Evolutionary conservation across 352 stramenopile genomes (phyloP), one percentile per base, ranked within the genome.

Genomic region (Lagenidium sp.): DNA sequence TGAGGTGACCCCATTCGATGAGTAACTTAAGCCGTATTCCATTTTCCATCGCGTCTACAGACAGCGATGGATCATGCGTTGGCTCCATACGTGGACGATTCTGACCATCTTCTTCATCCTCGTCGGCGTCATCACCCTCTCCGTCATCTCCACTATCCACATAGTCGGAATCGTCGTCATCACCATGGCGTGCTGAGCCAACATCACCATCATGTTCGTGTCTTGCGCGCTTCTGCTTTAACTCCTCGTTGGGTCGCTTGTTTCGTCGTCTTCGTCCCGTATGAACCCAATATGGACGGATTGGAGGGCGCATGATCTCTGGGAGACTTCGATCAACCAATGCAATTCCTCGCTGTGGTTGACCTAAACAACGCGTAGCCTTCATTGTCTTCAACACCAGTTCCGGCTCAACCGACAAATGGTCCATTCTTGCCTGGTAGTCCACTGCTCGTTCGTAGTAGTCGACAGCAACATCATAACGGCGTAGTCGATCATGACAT

Each of bases 21-120:
- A 93, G 36, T 19, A 93, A 48, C 39, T 85, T 87, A 36, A 93
- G 44, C 2, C 80, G 75, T 34, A 93, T 76, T 11, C 62, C 67
- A 44, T 93, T 93, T 31, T 93, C 80, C 80, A 93, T 93, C 1
- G 80, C 80, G 60, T 93, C 70, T 1, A 84, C 69, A 13, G 75
- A 89, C 23, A 93, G 50, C 3, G 71, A 87, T 22, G 75, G 73
- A 32, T 93, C 80, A 32, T 84, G 66, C 10, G 68, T 44, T 16
- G 70, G 66, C 36, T 78, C 60, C 76, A 85, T 84, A 12, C 66
- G 58, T 23, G 63, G 63, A 39, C 63, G 50, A 26, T 75, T 53
- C 5, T 73, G 56, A 13, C 51, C 58, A n/a, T 75, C 68, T 12
- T 82, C 65, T 12, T 73, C 60, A 21, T 80, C 63, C 5, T 78